Base-by-base conservation (phyloP, 371 early-diverging fungal genomes). In the Sporodiniella umbellata region DNA sequence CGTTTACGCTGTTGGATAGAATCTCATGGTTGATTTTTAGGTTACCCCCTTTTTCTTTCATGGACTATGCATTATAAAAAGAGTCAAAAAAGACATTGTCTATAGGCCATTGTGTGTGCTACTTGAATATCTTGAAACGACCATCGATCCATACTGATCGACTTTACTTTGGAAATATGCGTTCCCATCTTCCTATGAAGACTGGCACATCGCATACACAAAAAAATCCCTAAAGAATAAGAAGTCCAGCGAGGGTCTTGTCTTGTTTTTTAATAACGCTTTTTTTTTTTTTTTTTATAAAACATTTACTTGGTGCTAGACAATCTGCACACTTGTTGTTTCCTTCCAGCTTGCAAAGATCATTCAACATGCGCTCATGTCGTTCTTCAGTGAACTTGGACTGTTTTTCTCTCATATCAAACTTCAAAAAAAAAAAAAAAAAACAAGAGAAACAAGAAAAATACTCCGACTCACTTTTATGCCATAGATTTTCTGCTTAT, bases 161-260 rank as follows among this genome's bases (percentile, higher is more conserved):
- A 93, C 65, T 92, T 95, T 40, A 98, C 93, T 62, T 92, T 91
- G 38, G 93, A 85, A 54, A 95, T 90, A 53, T 95, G 95, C 1
- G 95, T 95, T 30, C 95, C 95, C 80, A 95, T 85, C 57, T 87
- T 88, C 19, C 98, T 79, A 60, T 98, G 98, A 51, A 93, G 73
- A 21, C 96, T 93, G 25, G 88, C 90, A 72, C 98, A 98, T 2
- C 95, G 84, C 35, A 96, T 94, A 70, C 98, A 98, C 23, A 98
- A 58, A 62, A 98, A 96, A 30, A 95, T 77, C 14, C 98, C 96
- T 21, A 96, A 66, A 50, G 94, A 94, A 84, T 86, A 91, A 6
- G 94, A 93, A 15, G 95, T 95, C 96, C 96, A 97, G 23, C 95
- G 93, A 44, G 98, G 95, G 48, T 88, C 96, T 95, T 28, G n/a